Base-by-base conservation (phyloP, 192 early-diverging fungal genomes). In the Coemansia sp. region DNA sequence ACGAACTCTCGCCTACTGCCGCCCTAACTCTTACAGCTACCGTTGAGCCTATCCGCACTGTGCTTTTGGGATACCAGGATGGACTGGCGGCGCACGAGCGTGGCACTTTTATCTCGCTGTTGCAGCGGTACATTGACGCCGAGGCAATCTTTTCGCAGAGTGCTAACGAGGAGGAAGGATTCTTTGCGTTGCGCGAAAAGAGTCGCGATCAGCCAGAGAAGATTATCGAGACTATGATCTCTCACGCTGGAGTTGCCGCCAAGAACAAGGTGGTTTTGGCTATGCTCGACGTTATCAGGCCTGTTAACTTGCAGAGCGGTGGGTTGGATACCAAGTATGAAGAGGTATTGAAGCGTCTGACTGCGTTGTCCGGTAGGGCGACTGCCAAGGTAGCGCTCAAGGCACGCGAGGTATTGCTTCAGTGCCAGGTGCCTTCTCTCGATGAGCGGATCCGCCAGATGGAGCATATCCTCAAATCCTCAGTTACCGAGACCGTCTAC, bases 331-430 rank as follows among this genome's bases (percentile, higher is more conserved):
- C 88, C 61, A 86, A 76, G 69, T 98, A 93, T 85, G 87, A 87
- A 57, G 89, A 91, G 33, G 85, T 96, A 6, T 85, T 97, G 46
- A 91, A 93, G 77, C 86, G 84, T 55, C 74, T 97, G 54, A 92
- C 97, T 24, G 90, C 89, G 63, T 83, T 99, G 63, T 85, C 86
- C 9, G 89, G 92, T 41, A 87, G 92, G 38, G 73, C 86, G 5
- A 92, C 95, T 6, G 86, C 92, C 72, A 96, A 96, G 87, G 94
- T 97, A 31, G 91, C 95, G 29, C 86, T 98, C n/a, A 92, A 94
- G 79, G 96, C 95, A 8, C 92, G 97, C 76, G 97, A 98, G 79
- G 85, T 97, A 52, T 85, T 99, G 52, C 96, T 98, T 63, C 93
- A 93, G 71, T 92, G 91, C 86, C 96, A 97, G 77, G 77, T 97